Evolutionary conservation across 2,329 filamentous ascomycete genomes (phyloP).

Genomic region (Penicillium brevicompactum): DNA sequence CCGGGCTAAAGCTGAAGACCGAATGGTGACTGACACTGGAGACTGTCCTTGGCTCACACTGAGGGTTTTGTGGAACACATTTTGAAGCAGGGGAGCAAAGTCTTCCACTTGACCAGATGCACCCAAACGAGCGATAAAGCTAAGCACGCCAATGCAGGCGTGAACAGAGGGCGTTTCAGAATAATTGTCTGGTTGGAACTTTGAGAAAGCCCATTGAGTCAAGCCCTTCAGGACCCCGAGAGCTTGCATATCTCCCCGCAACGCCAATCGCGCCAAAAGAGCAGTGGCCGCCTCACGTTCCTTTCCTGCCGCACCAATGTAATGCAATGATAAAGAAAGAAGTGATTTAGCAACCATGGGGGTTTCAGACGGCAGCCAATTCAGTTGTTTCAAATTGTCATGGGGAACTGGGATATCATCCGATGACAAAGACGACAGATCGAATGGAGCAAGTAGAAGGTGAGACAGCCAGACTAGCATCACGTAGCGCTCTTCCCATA

Average conservation of each 20-base stretch:
- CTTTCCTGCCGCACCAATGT: conserved; percentile 76
- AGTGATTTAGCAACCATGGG: conserved; percentile 72
- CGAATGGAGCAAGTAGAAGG: conserved; percentile 83
- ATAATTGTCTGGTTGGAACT: conserved; percentile 53
- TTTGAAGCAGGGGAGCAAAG: conserved; percentile 66
- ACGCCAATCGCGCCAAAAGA: conserved; percentile 77
- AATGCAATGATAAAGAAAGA: conserved; percentile 69
- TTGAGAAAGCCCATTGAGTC: conserved; percentile 69
- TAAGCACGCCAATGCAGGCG: conserved; percentile 74
- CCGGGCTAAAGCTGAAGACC: conserved; percentile 74
- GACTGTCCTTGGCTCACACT: conserved; percentile 58
- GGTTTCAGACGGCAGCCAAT: conserved; percentile 58
- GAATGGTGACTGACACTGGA: conserved; percentile 56
- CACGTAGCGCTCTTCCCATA: conserved; percentile 88
- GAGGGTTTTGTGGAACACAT: conserved; percentile 68
- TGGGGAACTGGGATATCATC: conserved; percentile 40
- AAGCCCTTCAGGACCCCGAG: conserved; percentile 70
- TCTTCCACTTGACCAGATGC: conserved; percentile 72
- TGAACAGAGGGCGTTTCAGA: conserved; percentile 61
- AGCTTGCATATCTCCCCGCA: conserved; percentile 84
- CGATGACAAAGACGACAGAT: conserved; percentile 79
- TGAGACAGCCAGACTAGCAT: conserved; percentile 86
- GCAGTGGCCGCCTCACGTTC: conserved; percentile 86
- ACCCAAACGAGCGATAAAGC: conserved; percentile 75
- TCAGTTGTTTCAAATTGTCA: conserved; percentile 31